These are phyloP conservation scores for Camellia oleifera DNA, from an alignment of 179 eudicot genomes.

Conservation along the genomic window DNA sequence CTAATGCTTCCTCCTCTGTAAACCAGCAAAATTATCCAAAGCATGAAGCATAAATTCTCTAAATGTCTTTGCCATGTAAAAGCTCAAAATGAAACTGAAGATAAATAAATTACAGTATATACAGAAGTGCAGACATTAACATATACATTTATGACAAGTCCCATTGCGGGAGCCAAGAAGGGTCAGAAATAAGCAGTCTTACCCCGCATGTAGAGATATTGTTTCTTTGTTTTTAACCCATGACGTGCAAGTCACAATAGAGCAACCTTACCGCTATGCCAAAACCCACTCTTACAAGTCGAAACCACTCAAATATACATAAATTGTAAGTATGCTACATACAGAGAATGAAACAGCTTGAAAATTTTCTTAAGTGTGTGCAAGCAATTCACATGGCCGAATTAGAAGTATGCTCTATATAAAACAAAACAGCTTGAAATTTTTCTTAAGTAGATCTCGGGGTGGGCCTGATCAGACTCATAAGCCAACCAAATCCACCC, in stretches of 20 bases:
- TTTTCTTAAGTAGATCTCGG: background rate
- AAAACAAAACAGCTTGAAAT: too few species aligned
- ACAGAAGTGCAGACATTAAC: background rate
- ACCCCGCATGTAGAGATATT: too few species aligned
- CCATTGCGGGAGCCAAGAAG: too few species aligned
- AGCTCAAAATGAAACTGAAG: background rate
- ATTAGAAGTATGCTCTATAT: too few species aligned
- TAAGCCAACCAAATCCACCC: conserved; percentile 1
- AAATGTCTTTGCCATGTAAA: background rate
- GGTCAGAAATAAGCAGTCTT: too few species aligned
- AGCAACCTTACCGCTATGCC: too few species aligned
- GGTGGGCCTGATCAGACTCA: background rate
- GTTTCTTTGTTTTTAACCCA: too few species aligned
- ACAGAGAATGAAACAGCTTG: background rate
- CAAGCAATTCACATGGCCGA: background rate
- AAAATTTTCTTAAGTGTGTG: background rate
- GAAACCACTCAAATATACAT: background rate
- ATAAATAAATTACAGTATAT: background rate
- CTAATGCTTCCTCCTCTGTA: conserved; percentile 18
- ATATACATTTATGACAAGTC: background rate
- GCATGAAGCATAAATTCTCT: background rate
- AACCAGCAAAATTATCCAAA: background rate
- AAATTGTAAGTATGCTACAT: background rate
- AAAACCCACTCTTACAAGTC: too few species aligned
- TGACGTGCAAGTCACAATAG: too few species aligned